These are phyloP conservation scores for Metschnikowia proteae DNA, from an alignment of 805 yeast genomes.

Conservation along the genomic window DNA sequence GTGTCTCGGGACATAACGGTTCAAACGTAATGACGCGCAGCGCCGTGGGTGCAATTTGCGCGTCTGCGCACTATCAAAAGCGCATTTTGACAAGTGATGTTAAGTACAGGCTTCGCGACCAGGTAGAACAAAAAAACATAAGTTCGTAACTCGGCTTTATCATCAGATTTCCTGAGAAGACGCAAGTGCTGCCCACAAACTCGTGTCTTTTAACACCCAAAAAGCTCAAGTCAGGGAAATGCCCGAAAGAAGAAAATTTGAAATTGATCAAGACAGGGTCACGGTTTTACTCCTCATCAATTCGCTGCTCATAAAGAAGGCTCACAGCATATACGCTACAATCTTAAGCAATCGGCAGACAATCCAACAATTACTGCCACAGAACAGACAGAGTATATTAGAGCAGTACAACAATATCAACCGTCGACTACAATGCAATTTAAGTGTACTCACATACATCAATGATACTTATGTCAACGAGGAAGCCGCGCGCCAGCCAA, in stretches of 20 bases:
- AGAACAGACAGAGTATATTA: conserved; percentile 27
- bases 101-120: conserved; percentile 7
- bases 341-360: conserved; percentile 35
- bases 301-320: conserved; percentile 41
- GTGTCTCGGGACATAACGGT: neutral
- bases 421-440: conserved; percentile 40
- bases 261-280: conserved; percentile 38
- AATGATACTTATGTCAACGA: conserved; percentile 37
- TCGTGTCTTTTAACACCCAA: neutral
- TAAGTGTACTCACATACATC: conserved; percentile 36
- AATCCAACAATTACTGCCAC: conserved; percentile 30
- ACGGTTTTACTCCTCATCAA: conserved; percentile 41
- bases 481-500: conserved; percentile 24
- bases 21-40: neutral
- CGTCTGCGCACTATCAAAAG: conserved; percentile 1
- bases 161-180: neutral
- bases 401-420: conserved; percentile 41
- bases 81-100: neutral
- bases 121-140: conserved; percentile 3
- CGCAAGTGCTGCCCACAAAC: neutral
- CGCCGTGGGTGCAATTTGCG: conserved; percentile 4
- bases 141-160: conserved; percentile 1
- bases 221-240: conserved; percentile 2
- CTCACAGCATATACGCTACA: conserved; percentile 33
- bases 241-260: conserved; percentile 18